Evolutionary conservation across 1,284 basidiomycete species (phyloP), one percentile per base, ranked within the genome.

Genomic region (Anthracocystis walkeri): DNA sequence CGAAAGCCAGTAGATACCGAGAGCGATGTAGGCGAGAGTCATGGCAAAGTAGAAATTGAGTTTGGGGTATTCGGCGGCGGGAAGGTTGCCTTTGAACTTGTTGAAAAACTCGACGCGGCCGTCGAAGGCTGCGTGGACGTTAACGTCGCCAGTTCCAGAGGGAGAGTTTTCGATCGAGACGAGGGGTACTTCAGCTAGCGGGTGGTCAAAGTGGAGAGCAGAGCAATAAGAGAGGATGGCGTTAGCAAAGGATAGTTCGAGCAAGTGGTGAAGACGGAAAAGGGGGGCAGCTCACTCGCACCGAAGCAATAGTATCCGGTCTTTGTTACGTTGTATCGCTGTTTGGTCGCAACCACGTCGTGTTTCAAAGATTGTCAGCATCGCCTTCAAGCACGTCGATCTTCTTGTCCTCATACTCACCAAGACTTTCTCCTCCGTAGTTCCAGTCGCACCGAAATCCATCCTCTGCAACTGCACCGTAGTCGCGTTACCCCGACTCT

Each of bases 21-120:
- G 87, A 0, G 88, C 83, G 52, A 89, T 82, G 85, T 97, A 98
- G 18, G 92, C 87, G 38, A 94, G 81, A 80, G 93, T 92, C 88
- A 98, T 90, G 23, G 87, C 85, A 58, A 93, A 90, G 87, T 98
- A 98, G 86, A 98, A 97, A 71, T 90, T 91, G 81, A 98, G 92
- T 90, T 99, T 99, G n/a, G 96, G 96, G 85, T 97, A 97, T 85
- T 99, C 96, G 2, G 92, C 90, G 4, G 95, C 95, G 4, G 96
- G 90, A 20, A 99, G 88, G 84, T 93, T 90, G 40, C 96, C 96
- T 41, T 92, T 87, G 84, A 98, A 98, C 3, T 89, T 90, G 86
- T 97, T 98, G 79, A 89, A 89, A 88, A 98, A 99, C 49, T 92
- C 87, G 46, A 98, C 92, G 29, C 88, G 87, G 29, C 94, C 96